These are phyloP conservation scores for Houttuynia cordata DNA, from an alignment of 164 flowering plant genomes.

Conservation along the genomic window DNA sequence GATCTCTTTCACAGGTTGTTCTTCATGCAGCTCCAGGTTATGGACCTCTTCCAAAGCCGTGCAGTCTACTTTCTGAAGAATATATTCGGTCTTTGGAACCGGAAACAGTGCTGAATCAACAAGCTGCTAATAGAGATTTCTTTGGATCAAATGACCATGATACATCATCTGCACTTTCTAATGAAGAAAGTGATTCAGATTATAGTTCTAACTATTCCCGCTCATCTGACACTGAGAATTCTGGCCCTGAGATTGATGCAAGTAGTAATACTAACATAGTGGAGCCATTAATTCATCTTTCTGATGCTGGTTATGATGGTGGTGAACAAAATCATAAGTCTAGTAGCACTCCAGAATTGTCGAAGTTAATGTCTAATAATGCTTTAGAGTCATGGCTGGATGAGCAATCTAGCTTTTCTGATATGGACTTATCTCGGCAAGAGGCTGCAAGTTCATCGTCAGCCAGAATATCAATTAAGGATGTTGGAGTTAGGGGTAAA, in stretches of 20 bases:
- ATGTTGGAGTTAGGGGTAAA: slow-evolving; percentile 38
- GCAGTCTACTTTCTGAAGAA: slow-evolving; percentile 39
- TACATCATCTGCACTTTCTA: slow-evolving; percentile 39
- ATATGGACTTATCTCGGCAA: slow-evolving; percentile 20
- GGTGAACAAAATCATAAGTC: slow-evolving; percentile 17
- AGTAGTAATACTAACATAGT: slow-evolving; percentile 20
- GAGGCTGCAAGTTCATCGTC: slow-evolving; percentile 27
- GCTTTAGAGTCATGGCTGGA: slow-evolving; percentile 82
- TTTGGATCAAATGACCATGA: slow-evolving; percentile 36
- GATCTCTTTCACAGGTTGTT: slow-evolving; percentile 95
- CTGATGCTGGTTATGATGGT: slow-evolving; percentile 34
- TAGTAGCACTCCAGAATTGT: slow-evolving; percentile 24
- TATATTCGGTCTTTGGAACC: slow-evolving; percentile 8
- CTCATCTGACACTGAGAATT: slow-evolving; percentile 26
- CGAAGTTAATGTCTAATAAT: slow-evolving; percentile 51
- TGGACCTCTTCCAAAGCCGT: slow-evolving; percentile 91
- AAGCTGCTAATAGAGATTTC: slow-evolving; percentile 19
- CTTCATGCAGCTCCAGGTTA: slow-evolving; percentile 98
- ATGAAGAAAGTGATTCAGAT: slow-evolving; percentile 55
- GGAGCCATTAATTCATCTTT: slow-evolving; percentile 54
- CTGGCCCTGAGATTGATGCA: slow-evolving; percentile 21
- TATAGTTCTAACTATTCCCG: slow-evolving; percentile 47
- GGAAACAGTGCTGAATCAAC: slow-evolving; percentile 4
- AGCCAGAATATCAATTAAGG: slow-evolving; percentile 62
- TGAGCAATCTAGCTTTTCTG: slow-evolving; percentile 46